Evolutionary conservation across 352 stramenopile genomes (phyloP).

Genomic region (Phytophthora pistaciae): DNA sequence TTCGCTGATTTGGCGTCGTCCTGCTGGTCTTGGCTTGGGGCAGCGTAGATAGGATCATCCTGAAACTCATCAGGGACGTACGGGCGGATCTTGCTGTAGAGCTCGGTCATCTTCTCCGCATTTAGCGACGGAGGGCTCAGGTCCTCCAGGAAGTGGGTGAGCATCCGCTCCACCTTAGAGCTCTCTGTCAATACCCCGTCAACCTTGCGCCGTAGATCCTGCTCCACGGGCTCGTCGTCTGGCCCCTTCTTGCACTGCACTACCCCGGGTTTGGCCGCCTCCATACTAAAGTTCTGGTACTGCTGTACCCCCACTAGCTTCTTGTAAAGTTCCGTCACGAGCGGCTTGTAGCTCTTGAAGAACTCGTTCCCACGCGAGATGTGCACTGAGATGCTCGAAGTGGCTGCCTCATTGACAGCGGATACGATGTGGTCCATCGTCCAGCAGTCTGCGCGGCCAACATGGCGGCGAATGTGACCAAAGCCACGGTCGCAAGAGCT

Average conservation of each 20-base stretch:
- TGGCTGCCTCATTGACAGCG: neutral
- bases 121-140: too few relatives aligned
- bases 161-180: too few relatives aligned
- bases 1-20: too few relatives aligned
- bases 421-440: neutral
- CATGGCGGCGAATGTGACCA: neutral
- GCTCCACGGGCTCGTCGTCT: neutral
- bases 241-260: slow-evolving; percentile 6
- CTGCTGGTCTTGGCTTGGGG: too few relatives aligned
- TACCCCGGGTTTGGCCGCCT: neutral
- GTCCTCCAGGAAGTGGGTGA: too few relatives aligned
- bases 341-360: neutral
- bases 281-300: slow-evolving; percentile 1
- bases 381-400: neutral
- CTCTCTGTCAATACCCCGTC: neutral
- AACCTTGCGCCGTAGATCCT: slow-evolving; percentile 15
- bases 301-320: neutral
- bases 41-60: too few relatives aligned
- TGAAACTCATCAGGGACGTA: too few relatives aligned
- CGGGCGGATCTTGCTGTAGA: too few relatives aligned
- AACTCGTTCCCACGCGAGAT: neutral
- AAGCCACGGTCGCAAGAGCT: neutral
- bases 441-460: neutral
- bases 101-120: too few relatives aligned
- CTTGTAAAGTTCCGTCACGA: neutral